Evolutionary conservation across 345 rosid species (phyloP).

Genomic region (Excoecaria agallocha): DNA sequence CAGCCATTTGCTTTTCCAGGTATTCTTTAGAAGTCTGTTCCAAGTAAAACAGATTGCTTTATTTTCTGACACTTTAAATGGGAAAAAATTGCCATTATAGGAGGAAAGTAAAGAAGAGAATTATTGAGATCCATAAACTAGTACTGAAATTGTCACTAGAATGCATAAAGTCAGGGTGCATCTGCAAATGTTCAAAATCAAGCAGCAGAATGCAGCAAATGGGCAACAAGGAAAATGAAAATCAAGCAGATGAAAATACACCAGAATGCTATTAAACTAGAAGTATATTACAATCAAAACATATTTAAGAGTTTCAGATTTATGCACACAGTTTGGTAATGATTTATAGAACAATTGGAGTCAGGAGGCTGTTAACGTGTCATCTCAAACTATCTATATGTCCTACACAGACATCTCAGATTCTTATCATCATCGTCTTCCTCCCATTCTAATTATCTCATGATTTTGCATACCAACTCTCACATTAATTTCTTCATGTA

Average conservation of each 20-base stretch:
- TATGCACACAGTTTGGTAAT: too few species aligned
- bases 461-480: neutral
- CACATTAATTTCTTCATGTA: neutral
- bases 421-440: neutral
- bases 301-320: too few species aligned
- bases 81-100: neutral
- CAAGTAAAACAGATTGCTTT: slow-evolving; percentile 14
- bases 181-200: neutral
- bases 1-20: slow-evolving; percentile 80
- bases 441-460: neutral
- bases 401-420: neutral
- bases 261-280: neutral
- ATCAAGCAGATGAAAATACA: too few species aligned
- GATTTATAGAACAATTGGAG: too few species aligned
- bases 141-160: neutral
- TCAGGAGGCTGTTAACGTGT: too few species aligned
- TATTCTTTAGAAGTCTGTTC: slow-evolving; percentile 80
- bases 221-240: neutral
- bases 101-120: neutral
- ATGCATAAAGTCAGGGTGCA: neutral
- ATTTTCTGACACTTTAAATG: neutral
- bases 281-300: neutral
- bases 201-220: neutral
- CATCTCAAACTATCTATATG: neutral
- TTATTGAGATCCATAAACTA: neutral